Evolutionary conservation across 345 rosid species (phyloP), one percentile per base, ranked within the genome.

Genomic region (Firmiana major): DNA sequence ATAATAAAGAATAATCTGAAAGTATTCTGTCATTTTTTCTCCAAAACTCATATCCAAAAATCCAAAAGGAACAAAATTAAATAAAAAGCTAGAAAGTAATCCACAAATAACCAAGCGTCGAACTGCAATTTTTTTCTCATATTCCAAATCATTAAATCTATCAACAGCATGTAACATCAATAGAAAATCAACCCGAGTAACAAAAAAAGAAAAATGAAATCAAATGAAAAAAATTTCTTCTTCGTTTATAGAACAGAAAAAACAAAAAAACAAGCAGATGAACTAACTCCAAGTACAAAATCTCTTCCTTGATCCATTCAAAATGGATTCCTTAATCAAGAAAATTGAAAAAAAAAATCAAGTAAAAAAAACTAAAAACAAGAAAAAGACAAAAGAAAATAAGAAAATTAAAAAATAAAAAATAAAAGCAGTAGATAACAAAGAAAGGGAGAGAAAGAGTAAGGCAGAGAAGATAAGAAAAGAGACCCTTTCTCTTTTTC

Each of bases 11-110:
- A 77, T 45, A 26, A 26, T 36, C 77, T 24, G 70, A 38, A 22
- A 65, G 26, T 40, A 31, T 16, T 9, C 46, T 40, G 34, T 71
- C 78, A 40, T 49, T 1, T 60, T 55, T 54, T 34, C 24, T 28
- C 68, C 48, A 22, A 51, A 58, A 59, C 74, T 73, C 82, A 77
- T 78, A 83, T 75, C 82, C 77, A 62, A 63, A 48, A 66, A 46
- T 59, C 6, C 12, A 43, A 21, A 42, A 60, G 13, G 2, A 34
- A 22, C 54, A 51, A 16, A 48, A 4, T 3, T 53, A 19, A 31
- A 67, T 10, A 5, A 58, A 42, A 16, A 66, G 40, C 75, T 45
- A 40, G 62, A 74, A 68, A 22, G 3, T 63, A 55, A 45, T 49
- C 17, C 34, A 74, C 19, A 51, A 9, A 17, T 4, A 72, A 63